Conservation (phyloP, 768 basidiomycete species). For the Mycena indigotica region DNA sequence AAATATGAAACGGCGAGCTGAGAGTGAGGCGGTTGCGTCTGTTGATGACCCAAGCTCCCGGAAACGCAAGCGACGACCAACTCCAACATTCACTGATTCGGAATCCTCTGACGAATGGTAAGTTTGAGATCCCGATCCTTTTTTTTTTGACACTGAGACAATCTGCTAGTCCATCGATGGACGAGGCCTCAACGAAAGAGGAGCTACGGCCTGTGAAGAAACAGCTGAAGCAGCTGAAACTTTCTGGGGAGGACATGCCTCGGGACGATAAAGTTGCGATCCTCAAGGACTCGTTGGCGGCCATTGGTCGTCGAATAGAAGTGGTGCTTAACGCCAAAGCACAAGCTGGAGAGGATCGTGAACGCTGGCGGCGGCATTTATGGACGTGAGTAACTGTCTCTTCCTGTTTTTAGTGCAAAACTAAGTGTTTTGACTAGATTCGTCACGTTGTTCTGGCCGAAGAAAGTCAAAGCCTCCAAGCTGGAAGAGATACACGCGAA, state of each 20-base stretch:
- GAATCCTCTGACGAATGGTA: conserved; percentile 92
- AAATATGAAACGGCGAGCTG: conserved; percentile 73
- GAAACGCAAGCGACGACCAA: conserved; percentile 91
- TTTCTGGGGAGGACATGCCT: conserved; percentile 90
- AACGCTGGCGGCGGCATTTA: conserved; percentile 90
- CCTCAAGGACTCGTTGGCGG: conserved; percentile 91
- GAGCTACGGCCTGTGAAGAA: conserved; percentile 95
- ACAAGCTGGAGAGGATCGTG: conserved; percentile 77
- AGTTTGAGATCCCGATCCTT: conserved; percentile 32
- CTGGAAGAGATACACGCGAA: conserved; percentile 95
- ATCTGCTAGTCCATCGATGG: conserved; percentile 87
- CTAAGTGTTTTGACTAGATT: conserved; percentile 49
- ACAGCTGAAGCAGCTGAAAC: conserved; percentile 95
- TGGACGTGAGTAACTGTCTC: conserved; percentile 77
- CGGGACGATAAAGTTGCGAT: conserved; percentile 96
- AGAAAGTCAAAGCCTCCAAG: conserved; percentile 92
- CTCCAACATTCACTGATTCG: conserved; percentile 94
- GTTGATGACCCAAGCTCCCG: conserved; percentile 69
- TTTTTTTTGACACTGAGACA: conserved; percentile 9
- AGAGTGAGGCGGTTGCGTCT: conserved; percentile 83
- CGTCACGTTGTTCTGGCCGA: conserved; percentile 96
- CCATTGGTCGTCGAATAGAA: conserved; percentile 92
- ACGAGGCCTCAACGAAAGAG: conserved; percentile 90
- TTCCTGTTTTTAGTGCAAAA: conserved; percentile 5
- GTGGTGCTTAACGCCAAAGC: conserved; percentile 74